Percentiles rank a stretch among this genome's conserved stretches.
These are phyloP conservation scores for Zygotorulaspora sp. DNA, from an alignment of 805 yeast genomes.

Conservation along the genomic window DNA sequence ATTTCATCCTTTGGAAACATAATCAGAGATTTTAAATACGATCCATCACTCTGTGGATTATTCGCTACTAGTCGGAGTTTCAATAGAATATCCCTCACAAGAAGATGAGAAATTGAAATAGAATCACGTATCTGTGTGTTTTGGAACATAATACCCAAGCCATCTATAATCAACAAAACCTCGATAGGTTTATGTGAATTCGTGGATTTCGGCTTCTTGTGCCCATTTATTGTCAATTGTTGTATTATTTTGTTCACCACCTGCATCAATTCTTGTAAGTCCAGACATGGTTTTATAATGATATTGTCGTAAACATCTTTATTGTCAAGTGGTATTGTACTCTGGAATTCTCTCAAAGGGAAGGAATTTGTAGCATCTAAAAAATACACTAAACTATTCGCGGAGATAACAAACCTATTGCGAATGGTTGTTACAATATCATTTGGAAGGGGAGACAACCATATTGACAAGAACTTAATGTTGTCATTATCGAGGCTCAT, in stretches of 20 bases:
- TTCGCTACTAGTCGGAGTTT: constrained; percentile 23
- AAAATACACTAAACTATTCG: constrained; percentile 22
- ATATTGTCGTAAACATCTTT: constrained; percentile 26
- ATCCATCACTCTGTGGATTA: constrained; percentile 5
- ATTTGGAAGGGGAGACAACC: constrained; percentile 13
- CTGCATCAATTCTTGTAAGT: constrained; percentile 23
- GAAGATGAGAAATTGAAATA: constrained; percentile 18
- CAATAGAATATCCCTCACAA: constrained; percentile 23
- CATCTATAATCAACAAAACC: constrained; percentile 20
- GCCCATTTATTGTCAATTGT: constrained; percentile 9
- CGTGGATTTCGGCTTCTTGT: constrained; percentile 3
- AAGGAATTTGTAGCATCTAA: constrained; percentile 33
- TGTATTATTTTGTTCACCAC: constrained; percentile 18
- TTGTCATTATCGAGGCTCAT: constrained; percentile 3
- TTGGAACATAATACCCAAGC: constrained; percentile 30
- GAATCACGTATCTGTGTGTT: constrained; percentile 23
- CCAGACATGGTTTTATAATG: constrained; percentile 27
- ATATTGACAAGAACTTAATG: constrained; percentile 15
- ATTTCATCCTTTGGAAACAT: constrained; percentile 16
- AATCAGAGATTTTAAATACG: constrained; percentile 11
- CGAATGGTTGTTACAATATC: constrained; percentile 12
- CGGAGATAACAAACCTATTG: constrained; percentile 3
- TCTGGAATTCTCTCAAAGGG: constrained; percentile 27
- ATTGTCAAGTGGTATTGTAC: constrained; percentile 17
- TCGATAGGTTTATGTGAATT: constrained; percentile 4